A percentile compares a stretch with the other conserved stretches of the same genome.
Conservation (phyloP, 352 stramenopile genomes). For the Elongisporangium undulatum region DNA sequence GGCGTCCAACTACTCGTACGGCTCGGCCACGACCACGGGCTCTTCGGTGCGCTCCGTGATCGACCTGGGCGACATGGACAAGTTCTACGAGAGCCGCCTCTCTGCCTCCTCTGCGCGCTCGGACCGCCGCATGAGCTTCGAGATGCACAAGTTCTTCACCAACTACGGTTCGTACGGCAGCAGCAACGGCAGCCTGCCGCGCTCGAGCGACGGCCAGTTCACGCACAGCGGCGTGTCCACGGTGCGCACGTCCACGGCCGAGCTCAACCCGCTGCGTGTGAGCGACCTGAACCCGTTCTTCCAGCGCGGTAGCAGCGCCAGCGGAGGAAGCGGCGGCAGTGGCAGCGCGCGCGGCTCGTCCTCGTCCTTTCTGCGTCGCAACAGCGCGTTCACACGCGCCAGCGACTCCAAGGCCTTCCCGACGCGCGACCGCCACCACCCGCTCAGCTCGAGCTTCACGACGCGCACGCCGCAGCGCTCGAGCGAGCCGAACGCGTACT, state of each 20-base stretch:
- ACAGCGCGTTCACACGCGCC: slow-evolving; percentile 28
- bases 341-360: slow-evolving; percentile 7
- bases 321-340: slow-evolving; percentile 11
- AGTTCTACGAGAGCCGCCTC: slow-evolving; percentile 58
- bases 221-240: slow-evolving; percentile 44
- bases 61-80: slow-evolving; percentile 77
- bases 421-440: slow-evolving; percentile 15
- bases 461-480: slow-evolving; percentile 14
- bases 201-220: slow-evolving; percentile 27
- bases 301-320: slow-evolving; percentile 21
- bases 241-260: slow-evolving; percentile 23
- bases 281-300: slow-evolving; percentile 44
- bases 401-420: slow-evolving; percentile 44
- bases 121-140: slow-evolving; percentile 43
- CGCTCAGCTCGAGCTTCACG: slow-evolving; percentile 4
- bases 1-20: slow-evolving; percentile 78
- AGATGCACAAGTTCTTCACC: slow-evolving; percentile 73
- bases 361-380: slow-evolving; percentile 7
- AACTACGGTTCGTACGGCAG: slow-evolving; percentile 28
- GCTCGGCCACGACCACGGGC: slow-evolving; percentile 57
- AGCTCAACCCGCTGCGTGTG: slow-evolving; percentile 12
- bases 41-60: slow-evolving; percentile 65
- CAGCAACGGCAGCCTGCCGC: slow-evolving; percentile 9
- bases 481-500: slow-evolving; percentile 17
- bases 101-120: slow-evolving; percentile 28